Evolutionary conservation across 306 rosid species (phyloP).

Genomic region (Vicia faba): DNA sequence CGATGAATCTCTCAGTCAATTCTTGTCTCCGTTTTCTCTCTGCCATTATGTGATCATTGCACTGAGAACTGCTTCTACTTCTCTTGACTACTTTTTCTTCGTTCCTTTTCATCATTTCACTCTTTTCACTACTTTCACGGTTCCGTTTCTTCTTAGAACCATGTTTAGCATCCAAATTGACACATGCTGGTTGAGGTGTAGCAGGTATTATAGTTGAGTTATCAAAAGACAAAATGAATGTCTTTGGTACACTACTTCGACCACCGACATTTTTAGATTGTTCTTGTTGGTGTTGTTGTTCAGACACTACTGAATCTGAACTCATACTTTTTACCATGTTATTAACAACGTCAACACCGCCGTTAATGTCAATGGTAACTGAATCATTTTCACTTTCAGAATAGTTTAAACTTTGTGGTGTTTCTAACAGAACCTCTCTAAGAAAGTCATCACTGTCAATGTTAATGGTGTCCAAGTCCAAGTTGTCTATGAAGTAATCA

Average conservation of each 20-base stretch:
- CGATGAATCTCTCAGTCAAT: constrained; percentile 41
- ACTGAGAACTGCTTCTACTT: constrained; percentile 30
- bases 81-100: constrained; percentile 1
- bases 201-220: constrained; percentile 35
- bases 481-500: neutral
- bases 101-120: neutral
- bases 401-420: no score
- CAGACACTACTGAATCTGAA: constrained; percentile 11
- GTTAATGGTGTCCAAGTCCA: neutral
- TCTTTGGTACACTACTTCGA: constrained; percentile 14
- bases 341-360: no score
- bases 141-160: neutral
- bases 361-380: no score
- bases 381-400: no score
- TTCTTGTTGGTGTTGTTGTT: neutral
- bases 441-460: constrained; percentile 33
- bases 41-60: constrained; percentile 40
- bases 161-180: neutral
- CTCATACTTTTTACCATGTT: no score
- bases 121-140: neutral
- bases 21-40: constrained; percentile 48
- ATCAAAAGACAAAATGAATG: constrained; percentile 43
- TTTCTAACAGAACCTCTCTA: constrained; percentile 28
- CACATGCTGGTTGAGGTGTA: constrained; percentile 10
- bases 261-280: neutral